Conservation (phyloP, 208 protist genomes). For the Wallacemonas sp. region DNA sequence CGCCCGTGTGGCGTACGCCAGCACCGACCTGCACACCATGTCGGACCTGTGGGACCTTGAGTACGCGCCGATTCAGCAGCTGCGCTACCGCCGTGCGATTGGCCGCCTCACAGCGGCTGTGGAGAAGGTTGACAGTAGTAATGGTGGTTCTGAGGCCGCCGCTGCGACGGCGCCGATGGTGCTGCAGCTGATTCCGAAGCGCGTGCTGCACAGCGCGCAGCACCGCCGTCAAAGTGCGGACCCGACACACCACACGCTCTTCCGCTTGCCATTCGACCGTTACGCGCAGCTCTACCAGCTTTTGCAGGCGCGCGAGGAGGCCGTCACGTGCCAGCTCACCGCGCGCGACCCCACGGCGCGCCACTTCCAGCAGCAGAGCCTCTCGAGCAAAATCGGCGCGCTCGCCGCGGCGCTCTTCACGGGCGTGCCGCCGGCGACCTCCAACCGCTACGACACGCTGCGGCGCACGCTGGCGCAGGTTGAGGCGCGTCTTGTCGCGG, state of each 20-base stretch:
- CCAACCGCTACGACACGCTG: slow-evolving; percentile 69
- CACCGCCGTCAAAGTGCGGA: slow-evolving; percentile 73
- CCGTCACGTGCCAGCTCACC: slow-evolving; percentile 17
- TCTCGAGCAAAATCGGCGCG: slow-evolving; percentile 19
- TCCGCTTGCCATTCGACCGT: slow-evolving; percentile 59
- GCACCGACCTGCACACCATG: slow-evolving; percentile 43
- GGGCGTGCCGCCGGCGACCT: slow-evolving; percentile 42
- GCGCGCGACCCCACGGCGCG: slow-evolving; percentile 1
- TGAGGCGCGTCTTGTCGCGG: slow-evolving; percentile 51
- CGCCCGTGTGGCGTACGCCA: slow-evolving; percentile 49
- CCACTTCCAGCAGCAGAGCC: not conserved
- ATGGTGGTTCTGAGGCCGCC: not conserved
- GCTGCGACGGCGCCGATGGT: slow-evolving; percentile 39
- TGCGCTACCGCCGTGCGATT: slow-evolving; percentile 64
- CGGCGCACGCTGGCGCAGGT: slow-evolving; percentile 50
- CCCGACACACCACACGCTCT: slow-evolving; percentile 64
- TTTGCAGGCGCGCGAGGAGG: slow-evolving; percentile 71
- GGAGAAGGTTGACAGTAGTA: not conserved
- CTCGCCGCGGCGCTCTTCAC: slow-evolving; percentile 49
- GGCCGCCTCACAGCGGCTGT: slow-evolving; percentile 25
- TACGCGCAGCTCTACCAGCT: slow-evolving; percentile 78
- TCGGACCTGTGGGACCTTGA: slow-evolving; percentile 47
- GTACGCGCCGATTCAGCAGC: slow-evolving; percentile 53
- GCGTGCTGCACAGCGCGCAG: slow-evolving; percentile 66
- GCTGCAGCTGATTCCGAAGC: slow-evolving; percentile 84